Evolutionary conservation across 1,139 yeast genomes (phyloP), one percentile per base, ranked within the genome.

Genomic region (Zygoascus meyerae): DNA sequence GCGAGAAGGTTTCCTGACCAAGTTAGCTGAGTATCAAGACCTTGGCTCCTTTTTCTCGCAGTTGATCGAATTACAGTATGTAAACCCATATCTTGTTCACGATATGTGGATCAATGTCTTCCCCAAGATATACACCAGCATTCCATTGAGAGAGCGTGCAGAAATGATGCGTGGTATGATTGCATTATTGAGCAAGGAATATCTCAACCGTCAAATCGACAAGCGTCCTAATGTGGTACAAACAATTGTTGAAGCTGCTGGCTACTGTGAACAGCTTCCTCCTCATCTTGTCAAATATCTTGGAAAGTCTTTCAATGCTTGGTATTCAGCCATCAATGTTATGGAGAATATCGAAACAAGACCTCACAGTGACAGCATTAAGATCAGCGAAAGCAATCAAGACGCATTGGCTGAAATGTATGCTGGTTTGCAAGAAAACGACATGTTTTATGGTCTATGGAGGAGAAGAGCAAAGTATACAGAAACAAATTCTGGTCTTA

Each of bases 361-460:
- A 34, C 81, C 89, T 0, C 71, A 78, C 34, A 75, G 78, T 47
- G 92, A 85, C 26, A 82, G 80, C 52, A 73, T 80, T 5, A 85
- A 83, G 51, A 86, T 92, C 7, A 75, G 83, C 32, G 97, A 90
- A 52, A 83, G 89, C 6, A 87, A 89, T 42, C 82, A 85, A 55
- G 98, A 94, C 68, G 97, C 98, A 0, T 69, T 92, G 47, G 80
- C 90, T 26, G 97, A 92, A 65, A 71, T 90, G 64, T 92, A 90
- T 61, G 85, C 97, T 2, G 79, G 85, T 2, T 68, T 94, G 50
- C 94, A 87, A 58, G 98, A 94, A 61, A 95, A 86, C 49, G 98
- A 94, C 59, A 86, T 90, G 92, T 94, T 92, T 62, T 92, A 94
- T 62, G 99, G 99, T 3, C 73, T 89, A 52, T 94, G 99, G 98